Base-by-base conservation (phyloP, 768 basidiomycete genomes). In the Imleria badia region DNA sequence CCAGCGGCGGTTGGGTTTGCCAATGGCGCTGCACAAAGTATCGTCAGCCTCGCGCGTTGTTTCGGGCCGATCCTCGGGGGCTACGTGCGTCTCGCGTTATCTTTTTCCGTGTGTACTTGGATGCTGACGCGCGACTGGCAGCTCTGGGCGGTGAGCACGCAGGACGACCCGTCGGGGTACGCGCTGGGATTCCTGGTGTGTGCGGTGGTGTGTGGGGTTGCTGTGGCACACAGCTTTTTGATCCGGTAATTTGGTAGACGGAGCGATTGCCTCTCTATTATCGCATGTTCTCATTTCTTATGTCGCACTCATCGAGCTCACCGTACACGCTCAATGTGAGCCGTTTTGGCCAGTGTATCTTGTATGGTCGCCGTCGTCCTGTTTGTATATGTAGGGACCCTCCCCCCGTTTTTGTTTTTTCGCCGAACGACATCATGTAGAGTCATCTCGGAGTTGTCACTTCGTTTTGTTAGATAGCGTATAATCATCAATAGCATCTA, bases 11-110 rank as follows among this genome's bases (percentile, higher is more conserved):
- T 98, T 38, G 92, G 94, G 8, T 84, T 92, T 55, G 92, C 96
- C 11, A 99, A 98, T 66, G 97, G 96, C 17, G 84, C 96, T 20
- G 97, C 94, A 0, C 97, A 99, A 72, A 94, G 92, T 65, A 89
- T 93, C 31, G 95, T 96, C 58, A 94, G 92, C 59, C 83, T 96
- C 23, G 92, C 95, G 5, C 83, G 97, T 38, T 97, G 94, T 74
- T 65, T 92, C 35, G 97, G 93, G 20, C 93, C 94, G 20, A 82
- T 93, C 38, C 75, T 92, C 17, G 91, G 91, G 44, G 91, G 91
- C 41, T 89, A 86, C 68, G 91, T 92, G 66, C 61, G 69, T 53
- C 4, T 5, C 23, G 45, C 19, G 14, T 15, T 4, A n/a, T 12
- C 52, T 30, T 34, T 22, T 17, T 22, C 14, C 31, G 1, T 36